A percentile compares a stretch with the other conserved stretches of the same genome.
These are phyloP conservation scores for Isatis tinctoria DNA, from an alignment of 345 rosid genomes.

Conservation along the genomic window DNA sequence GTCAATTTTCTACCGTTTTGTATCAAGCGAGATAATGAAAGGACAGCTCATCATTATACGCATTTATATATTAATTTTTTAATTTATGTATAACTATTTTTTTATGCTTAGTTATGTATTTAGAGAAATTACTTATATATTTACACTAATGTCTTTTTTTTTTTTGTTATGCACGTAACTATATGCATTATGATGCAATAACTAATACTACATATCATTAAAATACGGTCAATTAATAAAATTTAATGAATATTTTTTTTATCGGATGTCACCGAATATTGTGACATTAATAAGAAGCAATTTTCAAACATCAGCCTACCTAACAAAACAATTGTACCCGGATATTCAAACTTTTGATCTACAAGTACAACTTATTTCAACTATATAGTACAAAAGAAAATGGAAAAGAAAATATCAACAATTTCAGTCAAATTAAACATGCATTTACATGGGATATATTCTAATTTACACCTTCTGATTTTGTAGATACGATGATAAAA, in stretches of 20 bases:
- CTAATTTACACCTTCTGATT: background rate
- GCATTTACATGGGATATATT: background rate
- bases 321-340: background rate
- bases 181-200: background rate
- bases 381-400: background rate
- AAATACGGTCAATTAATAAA: background rate
- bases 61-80: background rate
- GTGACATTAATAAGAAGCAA: background rate
- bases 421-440: background rate
- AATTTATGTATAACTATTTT: background rate
- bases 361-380: background rate
- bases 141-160: background rate
- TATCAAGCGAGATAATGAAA: conserved; percentile 16
- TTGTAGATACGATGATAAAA: background rate
- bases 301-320: conserved; percentile 16
- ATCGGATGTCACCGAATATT: background rate
- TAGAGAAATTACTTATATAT: background rate
- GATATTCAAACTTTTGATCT: conserved; percentile 13
- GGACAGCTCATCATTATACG: conserved; percentile 26
- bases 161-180: background rate
- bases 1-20: conserved; percentile 26
- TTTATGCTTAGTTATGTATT: background rate
- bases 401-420: background rate
- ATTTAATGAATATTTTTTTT: background rate
- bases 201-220: background rate